Percentiles rank a stretch among this genome's conserved stretches.
phyloP scores from a whole-genome alignment of 208 protist species.

The Dictyostelium gargantuum region DNA sequence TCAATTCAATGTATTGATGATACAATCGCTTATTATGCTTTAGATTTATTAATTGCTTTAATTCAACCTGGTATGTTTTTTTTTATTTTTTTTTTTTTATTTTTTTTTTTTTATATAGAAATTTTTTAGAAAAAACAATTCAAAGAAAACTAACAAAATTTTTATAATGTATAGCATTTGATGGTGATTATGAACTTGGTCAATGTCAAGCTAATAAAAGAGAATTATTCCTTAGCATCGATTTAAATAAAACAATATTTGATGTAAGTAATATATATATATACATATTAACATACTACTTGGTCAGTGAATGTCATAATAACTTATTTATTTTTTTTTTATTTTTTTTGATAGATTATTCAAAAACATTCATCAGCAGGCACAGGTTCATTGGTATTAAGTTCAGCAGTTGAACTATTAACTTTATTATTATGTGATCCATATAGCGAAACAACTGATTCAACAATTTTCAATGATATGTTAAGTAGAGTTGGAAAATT shows the following conservation, averaged over 20 bases:
- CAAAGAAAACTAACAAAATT: too few species aligned
- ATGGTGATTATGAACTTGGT: constrained; percentile 19
- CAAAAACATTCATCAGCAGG: constrained; percentile 74
- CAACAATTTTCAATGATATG: constrained; percentile 83
- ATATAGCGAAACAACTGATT: constrained; percentile 90
- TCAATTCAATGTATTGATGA: constrained; percentile 63
- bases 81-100: not conserved
- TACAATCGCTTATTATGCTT: constrained; percentile 47
- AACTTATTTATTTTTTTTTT: not conserved
- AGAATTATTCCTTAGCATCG: constrained; percentile 28
- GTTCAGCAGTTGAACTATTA: constrained; percentile 90
- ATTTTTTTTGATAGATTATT: not conserved
- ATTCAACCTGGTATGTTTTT: constrained; percentile 19
- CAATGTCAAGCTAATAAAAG: constrained; percentile 50
- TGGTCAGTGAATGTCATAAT: too few species aligned
- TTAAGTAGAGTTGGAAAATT: constrained; percentile 86
- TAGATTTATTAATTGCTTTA: constrained; percentile 38
- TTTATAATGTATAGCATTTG: not conserved
- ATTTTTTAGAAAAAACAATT: too few species aligned
- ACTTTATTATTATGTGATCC: constrained; percentile 91
- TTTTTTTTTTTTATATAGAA: too few species aligned
- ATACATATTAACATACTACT: not conserved
- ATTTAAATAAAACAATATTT: constrained; percentile 56
- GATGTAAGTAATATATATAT: constrained; percentile 1
- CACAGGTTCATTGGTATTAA: constrained; percentile 88